Conservation (phyloP, 2,329 filamentous ascomycete species). For the Trichoderma koningii region DNA sequence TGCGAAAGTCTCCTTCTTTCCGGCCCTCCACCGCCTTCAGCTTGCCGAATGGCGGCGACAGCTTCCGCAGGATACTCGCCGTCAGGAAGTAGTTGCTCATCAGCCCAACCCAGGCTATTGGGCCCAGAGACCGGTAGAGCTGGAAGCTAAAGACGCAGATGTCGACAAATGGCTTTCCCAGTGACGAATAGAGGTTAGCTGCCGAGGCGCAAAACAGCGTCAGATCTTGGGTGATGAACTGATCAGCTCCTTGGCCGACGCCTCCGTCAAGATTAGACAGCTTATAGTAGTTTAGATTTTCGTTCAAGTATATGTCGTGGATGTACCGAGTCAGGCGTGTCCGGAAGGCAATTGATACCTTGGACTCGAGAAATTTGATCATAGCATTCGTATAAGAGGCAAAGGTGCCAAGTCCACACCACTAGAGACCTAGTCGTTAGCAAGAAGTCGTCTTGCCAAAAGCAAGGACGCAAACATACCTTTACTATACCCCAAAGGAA, state of each 20-base stretch:
- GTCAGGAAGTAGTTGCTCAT: slow-evolving; percentile 93
- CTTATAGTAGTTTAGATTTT: slow-evolving; percentile 96
- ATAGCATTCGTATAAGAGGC: slow-evolving; percentile 98
- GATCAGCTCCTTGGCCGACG: slow-evolving; percentile 87
- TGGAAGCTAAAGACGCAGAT: slow-evolving; percentile 98
- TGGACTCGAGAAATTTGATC: slow-evolving; percentile 98
- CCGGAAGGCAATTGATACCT: slow-evolving; percentile 96
- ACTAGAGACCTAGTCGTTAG: slow-evolving; percentile 47
- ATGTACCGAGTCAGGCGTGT: slow-evolving; percentile 95
- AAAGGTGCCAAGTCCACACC: slow-evolving; percentile 90
- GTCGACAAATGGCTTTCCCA: slow-evolving; percentile 98
- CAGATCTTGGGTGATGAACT: slow-evolving; percentile 96
- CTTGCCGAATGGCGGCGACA: slow-evolving; percentile 95
- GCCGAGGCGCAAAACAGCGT: slow-evolving; percentile 93
- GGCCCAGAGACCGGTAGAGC: slow-evolving; percentile 86
- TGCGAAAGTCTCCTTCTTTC: slow-evolving; percentile 92
- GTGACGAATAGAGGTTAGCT: slow-evolving; percentile 88
- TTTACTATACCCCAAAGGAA: slow-evolving; percentile 90
- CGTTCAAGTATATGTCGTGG: slow-evolving; percentile 93
- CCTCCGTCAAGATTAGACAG: slow-evolving; percentile 90
- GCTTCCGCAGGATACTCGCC: slow-evolving; percentile 79
- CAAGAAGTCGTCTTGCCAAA: too few species aligned
- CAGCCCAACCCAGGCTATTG: slow-evolving; percentile 81
- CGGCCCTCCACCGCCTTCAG: slow-evolving; percentile 94
- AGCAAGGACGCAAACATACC: slow-evolving; percentile 43